These are phyloP conservation scores for Lachnellula cervina DNA, from an alignment of 2,329 filamentous ascomycete species.

Conservation along the genomic window DNA sequence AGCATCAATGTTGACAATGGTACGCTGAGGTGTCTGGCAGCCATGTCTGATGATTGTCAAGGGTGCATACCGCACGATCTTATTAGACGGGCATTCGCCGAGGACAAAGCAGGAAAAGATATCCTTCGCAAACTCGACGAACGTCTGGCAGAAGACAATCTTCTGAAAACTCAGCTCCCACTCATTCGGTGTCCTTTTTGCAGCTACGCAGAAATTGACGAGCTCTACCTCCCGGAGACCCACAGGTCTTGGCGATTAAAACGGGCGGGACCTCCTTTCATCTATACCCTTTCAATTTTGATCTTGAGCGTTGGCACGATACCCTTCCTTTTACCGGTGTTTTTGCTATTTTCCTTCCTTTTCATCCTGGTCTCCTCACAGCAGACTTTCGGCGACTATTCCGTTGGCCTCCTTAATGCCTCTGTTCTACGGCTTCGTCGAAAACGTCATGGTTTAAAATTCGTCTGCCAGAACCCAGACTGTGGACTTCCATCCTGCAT, in stretches of 20 bases:
- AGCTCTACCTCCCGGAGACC: conserved; percentile 58
- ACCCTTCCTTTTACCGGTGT: conserved; percentile 50
- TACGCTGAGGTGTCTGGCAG: conserved; percentile 78
- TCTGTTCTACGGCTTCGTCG: conserved; percentile 65
- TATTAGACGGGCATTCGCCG: conserved; percentile 66
- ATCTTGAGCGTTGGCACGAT: conserved; percentile 51
- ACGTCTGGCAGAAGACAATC: conserved; percentile 68
- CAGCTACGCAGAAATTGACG: conserved; percentile 83
- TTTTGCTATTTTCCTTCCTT: conserved; percentile 43
- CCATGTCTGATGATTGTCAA: conserved; percentile 62
- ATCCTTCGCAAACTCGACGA: conserved; percentile 72
- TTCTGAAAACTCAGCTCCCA: conserved; percentile 68
- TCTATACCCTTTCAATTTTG: conserved; percentile 36
- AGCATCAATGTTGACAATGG: conserved; percentile 69
- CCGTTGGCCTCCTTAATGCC: conserved; percentile 46
- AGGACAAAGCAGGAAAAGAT: conserved; percentile 65
- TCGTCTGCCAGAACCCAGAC: conserved; percentile 65
- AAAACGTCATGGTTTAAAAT: conserved; percentile 67
- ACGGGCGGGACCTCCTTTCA: conserved; percentile 38
- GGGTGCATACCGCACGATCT: conserved; percentile 68
- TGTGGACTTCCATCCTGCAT: conserved; percentile 75
- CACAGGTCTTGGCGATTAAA: conserved; percentile 54
- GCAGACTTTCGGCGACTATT: conserved; percentile 38
- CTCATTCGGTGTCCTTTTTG: conserved; percentile 87
- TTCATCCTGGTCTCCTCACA: conserved; percentile 42